Percentiles rank a stretch among this genome's conserved stretches.
phyloP scores from a whole-genome alignment of 139 green algal genomes.

The Ulvella scutata region DNA sequence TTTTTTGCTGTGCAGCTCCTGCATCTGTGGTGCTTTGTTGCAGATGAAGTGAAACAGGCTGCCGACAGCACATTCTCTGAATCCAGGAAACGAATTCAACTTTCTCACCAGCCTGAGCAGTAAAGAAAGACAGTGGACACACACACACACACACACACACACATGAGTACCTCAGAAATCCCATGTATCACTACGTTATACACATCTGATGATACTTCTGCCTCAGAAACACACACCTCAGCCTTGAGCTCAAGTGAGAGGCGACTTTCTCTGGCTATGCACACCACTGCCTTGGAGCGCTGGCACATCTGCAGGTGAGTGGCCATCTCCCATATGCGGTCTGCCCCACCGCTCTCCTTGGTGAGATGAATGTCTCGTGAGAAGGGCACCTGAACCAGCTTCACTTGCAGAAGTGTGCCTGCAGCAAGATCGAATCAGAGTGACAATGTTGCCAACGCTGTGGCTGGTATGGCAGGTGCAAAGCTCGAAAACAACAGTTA shows the following conservation, averaged over 20 bases:
- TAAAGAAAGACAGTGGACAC: constrained; percentile 3
- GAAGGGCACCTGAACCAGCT: constrained; percentile 31
- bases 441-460: too few relatives aligned
- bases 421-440: too few relatives aligned
- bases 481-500: too few relatives aligned
- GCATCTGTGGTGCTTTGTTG: too few relatives aligned
- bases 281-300: constrained; percentile 20
- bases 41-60: too few relatives aligned
- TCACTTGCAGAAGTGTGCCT: constrained; percentile 5
- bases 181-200: too few relatives aligned
- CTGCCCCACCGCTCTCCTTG: not conserved
- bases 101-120: too few relatives aligned
- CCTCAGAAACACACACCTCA: constrained; percentile 10
- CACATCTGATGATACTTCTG: not conserved
- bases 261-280: constrained; percentile 25
- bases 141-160: not conserved
- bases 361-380: constrained; percentile 22
- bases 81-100: too few relatives aligned
- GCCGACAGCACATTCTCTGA: too few relatives aligned
- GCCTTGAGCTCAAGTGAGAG: constrained; percentile 36
- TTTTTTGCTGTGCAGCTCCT: not conserved
- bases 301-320: constrained; percentile 14
- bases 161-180: not conserved
- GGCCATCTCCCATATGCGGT: constrained; percentile 7
- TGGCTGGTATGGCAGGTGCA: too few relatives aligned